Evolutionary conservation across 257 asterid species (phyloP).

Genomic region (Jaltomata sinuosa): DNA sequence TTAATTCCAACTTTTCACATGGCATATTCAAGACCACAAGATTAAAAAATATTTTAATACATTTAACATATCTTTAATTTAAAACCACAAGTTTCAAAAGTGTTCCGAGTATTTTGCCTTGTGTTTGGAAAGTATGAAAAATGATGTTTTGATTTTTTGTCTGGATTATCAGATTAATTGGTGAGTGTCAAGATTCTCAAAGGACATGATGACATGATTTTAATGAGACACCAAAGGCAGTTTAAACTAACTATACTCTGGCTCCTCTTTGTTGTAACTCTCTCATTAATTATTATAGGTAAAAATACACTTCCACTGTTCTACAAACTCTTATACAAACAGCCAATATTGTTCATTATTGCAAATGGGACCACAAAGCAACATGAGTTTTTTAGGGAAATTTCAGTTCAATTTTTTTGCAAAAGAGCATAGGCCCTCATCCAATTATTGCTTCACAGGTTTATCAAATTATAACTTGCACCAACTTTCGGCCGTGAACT

Average conservation of each 20-base stretch:
- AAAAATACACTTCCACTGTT: background rate
- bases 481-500: background rate
- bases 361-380: background rate
- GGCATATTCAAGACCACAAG: too few relatives aligned
- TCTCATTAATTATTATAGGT: background rate
- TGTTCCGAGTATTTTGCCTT: background rate
- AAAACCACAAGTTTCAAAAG: too few relatives aligned
- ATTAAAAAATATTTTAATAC: too few relatives aligned
- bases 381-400: background rate
- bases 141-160: background rate
- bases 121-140: background rate
- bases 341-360: background rate
- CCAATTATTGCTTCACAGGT: slow-evolving; percentile 1
- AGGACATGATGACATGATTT: background rate
- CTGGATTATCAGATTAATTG: background rate
- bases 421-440: background rate
- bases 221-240: background rate
- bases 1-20: too few relatives aligned
- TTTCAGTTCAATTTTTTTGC: background rate
- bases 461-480: background rate
- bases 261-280: background rate
- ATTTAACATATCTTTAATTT: too few relatives aligned
- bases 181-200: background rate
- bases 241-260: background rate
- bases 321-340: background rate